These are phyloP conservation scores for Pichia sp. DNA, from an alignment of 1,139 yeast species.

Conservation along the genomic window DNA sequence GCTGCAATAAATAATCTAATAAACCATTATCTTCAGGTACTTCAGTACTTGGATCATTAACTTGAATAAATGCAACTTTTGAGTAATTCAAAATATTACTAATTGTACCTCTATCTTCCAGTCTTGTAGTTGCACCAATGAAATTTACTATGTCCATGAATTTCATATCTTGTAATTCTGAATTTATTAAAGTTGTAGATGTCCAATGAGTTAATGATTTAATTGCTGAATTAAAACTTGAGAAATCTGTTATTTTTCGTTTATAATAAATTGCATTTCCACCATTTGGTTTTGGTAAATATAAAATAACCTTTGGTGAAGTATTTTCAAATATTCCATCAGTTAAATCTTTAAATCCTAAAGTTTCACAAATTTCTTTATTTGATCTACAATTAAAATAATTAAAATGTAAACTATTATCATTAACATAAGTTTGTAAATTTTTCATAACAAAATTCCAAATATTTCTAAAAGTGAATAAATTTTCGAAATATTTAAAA, in stretches of 20 bases:
- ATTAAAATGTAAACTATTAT: slow-evolving; percentile 31
- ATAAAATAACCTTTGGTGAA: slow-evolving; percentile 31
- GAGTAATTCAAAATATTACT: slow-evolving; percentile 33
- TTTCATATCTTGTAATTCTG: slow-evolving; percentile 34
- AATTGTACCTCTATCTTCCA: slow-evolving; percentile 27
- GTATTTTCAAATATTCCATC: slow-evolving; percentile 10
- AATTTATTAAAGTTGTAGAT: slow-evolving; percentile 31
- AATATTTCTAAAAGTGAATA: slow-evolving; percentile 42
- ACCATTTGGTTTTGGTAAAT: slow-evolving; percentile 34
- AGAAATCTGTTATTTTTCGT: not conserved
- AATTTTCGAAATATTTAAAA: slow-evolving; percentile 42
- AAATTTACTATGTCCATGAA: slow-evolving; percentile 36
- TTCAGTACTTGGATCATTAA: slow-evolving; percentile 45
- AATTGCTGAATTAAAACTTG: slow-evolving; percentile 17
- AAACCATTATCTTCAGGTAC: slow-evolving; percentile 56
- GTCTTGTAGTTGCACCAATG: slow-evolving; percentile 33
- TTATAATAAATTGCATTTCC: slow-evolving; percentile 32
- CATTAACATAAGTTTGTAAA: slow-evolving; percentile 36
- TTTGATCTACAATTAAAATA: slow-evolving; percentile 54
- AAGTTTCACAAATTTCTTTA: slow-evolving; percentile 42
- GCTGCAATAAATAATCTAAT: slow-evolving; percentile 53
- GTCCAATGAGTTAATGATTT: slow-evolving; percentile 34
- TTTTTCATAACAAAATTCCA: slow-evolving; percentile 57
- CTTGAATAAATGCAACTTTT: slow-evolving; percentile 45
- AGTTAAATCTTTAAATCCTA: slow-evolving; percentile 38